Evolutionary conservation across 306 rosid genomes (phyloP), one percentile per base, ranked within the genome.

Genomic region (Sesbania bispinosa): DNA sequence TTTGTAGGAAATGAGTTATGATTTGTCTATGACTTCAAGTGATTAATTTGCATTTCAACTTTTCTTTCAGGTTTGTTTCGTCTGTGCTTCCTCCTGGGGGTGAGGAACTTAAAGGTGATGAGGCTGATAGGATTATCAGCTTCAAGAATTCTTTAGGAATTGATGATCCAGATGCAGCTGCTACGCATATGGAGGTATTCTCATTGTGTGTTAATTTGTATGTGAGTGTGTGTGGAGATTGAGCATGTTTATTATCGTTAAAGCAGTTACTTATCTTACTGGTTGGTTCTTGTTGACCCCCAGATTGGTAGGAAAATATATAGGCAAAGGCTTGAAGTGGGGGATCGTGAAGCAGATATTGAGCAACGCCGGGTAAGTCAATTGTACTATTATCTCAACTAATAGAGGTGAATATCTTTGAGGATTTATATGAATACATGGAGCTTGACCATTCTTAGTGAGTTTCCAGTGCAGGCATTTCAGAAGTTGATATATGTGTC

Each of bases 161-260:
- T 74, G 97, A 95, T 77, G 99, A 95, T 42, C 96, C 99, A 1
- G 99, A 95, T 71, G 97, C 99, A 32, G 99, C 99, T 67, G 41
- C 84, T 39, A 92, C 89, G 97, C 99, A 95, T 82, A 91, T 95
- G 87, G 99, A 95, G 93, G 99, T 91, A 75, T n/a, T n/a, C n/a
- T n/a, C n/a, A n/a, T n/a, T n/a, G n/a, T n/a, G n/a, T n/a, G n/a
- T n/a, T n/a, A n/a, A 68, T 42, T 76, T 58, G 69, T 62, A 16
- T 41, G 6, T 67, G n/a, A n/a, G 55, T 19, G 8, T 71, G 70
- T 50, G 53, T 42, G 32, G 55, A 41, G n/a, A n/a, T n/a, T n/a
- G n/a, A n/a, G n/a, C n/a, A n/a, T n/a, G n/a, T n/a, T n/a, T n/a
- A n/a, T n/a, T n/a, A n/a, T n/a, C n/a, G n/a, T n/a, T n/a, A n/a